Percentiles rank a stretch among this genome's conserved stretches.
Conservation (phyloP, 2,329 filamentous ascomycete species). For the Eutypella sp. region DNA sequence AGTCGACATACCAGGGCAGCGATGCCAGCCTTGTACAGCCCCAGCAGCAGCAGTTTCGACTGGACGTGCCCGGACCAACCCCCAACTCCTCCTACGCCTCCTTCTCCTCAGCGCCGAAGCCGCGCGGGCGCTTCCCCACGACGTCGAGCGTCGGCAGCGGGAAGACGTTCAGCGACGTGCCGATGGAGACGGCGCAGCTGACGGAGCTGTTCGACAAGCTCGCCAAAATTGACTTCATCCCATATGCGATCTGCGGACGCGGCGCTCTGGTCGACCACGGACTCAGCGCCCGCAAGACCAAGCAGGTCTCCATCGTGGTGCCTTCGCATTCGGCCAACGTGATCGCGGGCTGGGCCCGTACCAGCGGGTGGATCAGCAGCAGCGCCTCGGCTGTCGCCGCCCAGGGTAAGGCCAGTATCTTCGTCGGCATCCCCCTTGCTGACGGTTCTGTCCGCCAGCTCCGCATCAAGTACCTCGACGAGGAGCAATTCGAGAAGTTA, state of each 20-base stretch:
- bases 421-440: conserved; percentile 38
- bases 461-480: conserved; percentile 30
- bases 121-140: conserved; percentile 1
- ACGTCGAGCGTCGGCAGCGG: not conserved
- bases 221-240: conserved; percentile 34
- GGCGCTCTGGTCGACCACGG: conserved; percentile 42
- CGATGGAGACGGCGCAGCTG: conserved; percentile 27
- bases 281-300: conserved; percentile 23
- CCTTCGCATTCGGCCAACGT: conserved; percentile 30
- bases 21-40: not conserved
- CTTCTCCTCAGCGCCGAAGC: not conserved
- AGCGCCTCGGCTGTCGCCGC: conserved; percentile 22
- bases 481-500: conserved; percentile 26
- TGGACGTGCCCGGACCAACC: too few species aligned
- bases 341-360: conserved; percentile 34
- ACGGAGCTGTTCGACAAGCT: conserved; percentile 35
- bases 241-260: conserved; percentile 42
- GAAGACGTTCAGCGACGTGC: conserved; percentile 10
- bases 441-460: conserved; percentile 29
- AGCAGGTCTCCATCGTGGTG: conserved; percentile 37
- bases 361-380: not conserved
- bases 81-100: too few species aligned
- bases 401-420: conserved; percentile 30
- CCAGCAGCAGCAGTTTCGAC: not conserved
- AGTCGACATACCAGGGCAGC: not conserved